phyloP scores from a whole-genome alignment of 495 filamentous ascomycete species.

The Rhypophila decipiens region DNA sequence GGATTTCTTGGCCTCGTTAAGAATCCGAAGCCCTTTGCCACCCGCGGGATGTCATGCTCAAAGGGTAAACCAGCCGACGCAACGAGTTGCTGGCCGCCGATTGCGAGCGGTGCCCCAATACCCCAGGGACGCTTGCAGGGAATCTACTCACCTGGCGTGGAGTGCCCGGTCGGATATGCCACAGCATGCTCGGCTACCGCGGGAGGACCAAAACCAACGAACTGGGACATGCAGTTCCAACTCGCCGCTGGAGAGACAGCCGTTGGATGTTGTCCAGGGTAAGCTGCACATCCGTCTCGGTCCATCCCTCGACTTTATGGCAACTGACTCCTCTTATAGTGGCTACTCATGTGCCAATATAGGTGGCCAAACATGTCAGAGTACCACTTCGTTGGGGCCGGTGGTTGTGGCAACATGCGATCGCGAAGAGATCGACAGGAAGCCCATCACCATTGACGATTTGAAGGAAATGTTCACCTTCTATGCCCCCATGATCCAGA shows the following conservation, averaged over 20 bases:
- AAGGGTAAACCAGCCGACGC: constrained; percentile 15
- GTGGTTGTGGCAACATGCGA: constrained; percentile 24
- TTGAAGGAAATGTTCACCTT: constrained; percentile 22
- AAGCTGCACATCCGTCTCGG: constrained; percentile 1
- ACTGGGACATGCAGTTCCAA: constrained; percentile 27
- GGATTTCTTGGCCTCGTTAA: constrained; percentile 12
- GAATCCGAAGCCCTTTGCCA: constrained; percentile 15
- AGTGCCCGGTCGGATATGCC: constrained; percentile 27
- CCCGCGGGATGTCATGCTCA: constrained; percentile 19
- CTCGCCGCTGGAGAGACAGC: constrained; percentile 26
- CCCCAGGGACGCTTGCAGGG: constrained; percentile 19
- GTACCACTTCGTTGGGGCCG: too few relatives aligned
- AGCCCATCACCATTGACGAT: constrained; percentile 17
- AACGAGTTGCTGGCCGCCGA: constrained; percentile 27
- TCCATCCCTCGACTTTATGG: too few relatives aligned
- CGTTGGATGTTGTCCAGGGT: constrained; percentile 32
- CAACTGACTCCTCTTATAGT: too few relatives aligned
- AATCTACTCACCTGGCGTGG: constrained; percentile 28
- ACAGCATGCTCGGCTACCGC: constrained; percentile 29
- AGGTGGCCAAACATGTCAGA: constrained; percentile 30
- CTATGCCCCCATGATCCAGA: constrained; percentile 30
- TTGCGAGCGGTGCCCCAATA: constrained; percentile 11
- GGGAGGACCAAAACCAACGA: constrained; percentile 15
- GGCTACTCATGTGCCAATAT: constrained; percentile 28
- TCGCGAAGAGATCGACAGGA: constrained; percentile 16